These are phyloP conservation scores for Collybiopsis luxurians DNA, from an alignment of 768 basidiomycete species.

Conservation along the genomic window DNA sequence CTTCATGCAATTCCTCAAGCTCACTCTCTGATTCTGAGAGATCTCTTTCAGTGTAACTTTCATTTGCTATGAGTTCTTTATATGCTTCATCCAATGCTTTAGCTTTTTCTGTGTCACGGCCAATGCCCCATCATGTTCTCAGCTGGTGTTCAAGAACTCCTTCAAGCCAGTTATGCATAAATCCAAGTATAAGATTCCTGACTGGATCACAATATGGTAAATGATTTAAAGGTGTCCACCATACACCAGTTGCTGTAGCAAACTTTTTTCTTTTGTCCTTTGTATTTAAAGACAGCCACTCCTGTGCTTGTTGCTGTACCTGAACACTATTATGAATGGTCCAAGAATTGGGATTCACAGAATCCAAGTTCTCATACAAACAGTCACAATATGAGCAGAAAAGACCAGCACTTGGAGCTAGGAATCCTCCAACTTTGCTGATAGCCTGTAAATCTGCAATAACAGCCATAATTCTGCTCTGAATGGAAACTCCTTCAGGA, in stretches of 20 bases:
- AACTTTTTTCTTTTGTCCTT: background rate
- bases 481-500: conserved; percentile 14
- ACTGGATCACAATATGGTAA: conserved; percentile 16
- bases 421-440: conserved; percentile 20
- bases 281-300: conserved; percentile 1
- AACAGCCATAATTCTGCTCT: conserved; percentile 17
- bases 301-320: background rate
- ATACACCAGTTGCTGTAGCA: conserved; percentile 10
- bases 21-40: background rate
- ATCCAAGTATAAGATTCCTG: conserved; percentile 11
- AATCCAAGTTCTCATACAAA: conserved; percentile 11
- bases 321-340: conserved; percentile 1
- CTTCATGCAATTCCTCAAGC: background rate
- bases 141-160: conserved; percentile 16
- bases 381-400: conserved; percentile 23
- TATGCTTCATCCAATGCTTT: background rate
- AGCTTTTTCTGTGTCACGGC: background rate
- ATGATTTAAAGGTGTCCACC: conserved; percentile 18
- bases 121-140: conserved; percentile 16
- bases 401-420: conserved; percentile 7
- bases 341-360: conserved; percentile 13
- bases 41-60: background rate
- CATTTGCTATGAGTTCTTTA: no score
- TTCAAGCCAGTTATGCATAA: conserved; percentile 20
- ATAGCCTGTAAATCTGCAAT: conserved; percentile 22